Percentiles rank a stretch among this genome's conserved stretches.
These are phyloP conservation scores for Chlamydomonas applanata DNA, from an alignment of 139 green algal genomes.

Conservation along the genomic window DNA sequence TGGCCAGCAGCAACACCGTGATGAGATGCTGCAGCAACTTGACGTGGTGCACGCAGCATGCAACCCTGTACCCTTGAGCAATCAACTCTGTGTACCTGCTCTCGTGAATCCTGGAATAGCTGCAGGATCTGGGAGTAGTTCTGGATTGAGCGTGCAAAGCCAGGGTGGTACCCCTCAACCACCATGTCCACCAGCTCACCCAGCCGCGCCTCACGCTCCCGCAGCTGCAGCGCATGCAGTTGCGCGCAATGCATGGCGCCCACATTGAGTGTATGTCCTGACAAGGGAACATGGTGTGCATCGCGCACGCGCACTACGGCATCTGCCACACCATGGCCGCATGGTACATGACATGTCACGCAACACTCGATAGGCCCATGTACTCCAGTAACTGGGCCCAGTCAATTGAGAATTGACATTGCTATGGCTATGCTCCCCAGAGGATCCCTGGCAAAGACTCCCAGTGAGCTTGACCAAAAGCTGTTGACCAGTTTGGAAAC, in stretches of 20 bases:
- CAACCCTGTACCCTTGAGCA: too few relatives aligned
- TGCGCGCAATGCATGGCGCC: background rate
- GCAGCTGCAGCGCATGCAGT: conserved; percentile 45
- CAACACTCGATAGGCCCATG: too few relatives aligned
- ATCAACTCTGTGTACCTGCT: conserved; percentile 56
- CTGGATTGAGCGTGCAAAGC: conserved; percentile 84
- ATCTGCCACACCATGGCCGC: too few relatives aligned
- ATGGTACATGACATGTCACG: too few relatives aligned
- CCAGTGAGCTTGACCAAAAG: background rate
- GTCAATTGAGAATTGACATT: too few relatives aligned
- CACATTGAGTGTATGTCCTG: too few relatives aligned
- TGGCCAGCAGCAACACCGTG: background rate
- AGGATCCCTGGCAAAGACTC: too few relatives aligned
- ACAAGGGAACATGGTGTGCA: too few relatives aligned
- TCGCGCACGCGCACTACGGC: too few relatives aligned
- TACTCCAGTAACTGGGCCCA: too few relatives aligned
- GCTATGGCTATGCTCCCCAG: too few relatives aligned
- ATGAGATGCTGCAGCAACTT: conserved; percentile 1
- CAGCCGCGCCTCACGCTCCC: conserved; percentile 43
- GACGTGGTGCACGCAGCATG: too few relatives aligned
- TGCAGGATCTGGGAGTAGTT: conserved; percentile 85
- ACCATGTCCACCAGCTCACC: conserved; percentile 65
- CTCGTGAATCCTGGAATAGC: conserved; percentile 69
- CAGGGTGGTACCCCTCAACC: conserved; percentile 70
- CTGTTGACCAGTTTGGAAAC: background rate